Percentiles rank a stretch among this genome's conserved stretches.
These are phyloP conservation scores for Rhizopogon roseolus DNA, from an alignment of 768 basidiomycete species.

Conservation along the genomic window DNA sequence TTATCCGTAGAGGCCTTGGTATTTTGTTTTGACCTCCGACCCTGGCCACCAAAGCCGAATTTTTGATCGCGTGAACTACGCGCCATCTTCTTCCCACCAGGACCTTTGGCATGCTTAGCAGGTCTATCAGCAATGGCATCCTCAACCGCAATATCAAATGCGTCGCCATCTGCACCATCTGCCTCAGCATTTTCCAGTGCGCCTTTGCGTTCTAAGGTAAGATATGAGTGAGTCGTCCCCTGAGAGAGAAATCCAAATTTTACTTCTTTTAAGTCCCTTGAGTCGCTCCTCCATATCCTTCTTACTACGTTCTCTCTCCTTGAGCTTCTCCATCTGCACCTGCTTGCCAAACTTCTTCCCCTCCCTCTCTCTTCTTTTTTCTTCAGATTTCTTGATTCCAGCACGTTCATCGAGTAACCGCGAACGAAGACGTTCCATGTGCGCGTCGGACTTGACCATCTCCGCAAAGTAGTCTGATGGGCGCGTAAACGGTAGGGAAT, in stretches of 20 bases:
- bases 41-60: constrained; percentile 74
- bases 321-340: constrained; percentile 91
- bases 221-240: not conserved
- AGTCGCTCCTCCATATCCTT: constrained; percentile 88
- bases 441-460: constrained; percentile 95
- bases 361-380: constrained; percentile 86
- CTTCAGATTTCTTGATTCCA: constrained; percentile 86
- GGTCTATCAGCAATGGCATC: constrained; percentile 79
- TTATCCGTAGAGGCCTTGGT: constrained; percentile 76
- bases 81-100: constrained; percentile 34
- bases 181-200: constrained; percentile 61
- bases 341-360: constrained; percentile 99
- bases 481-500: constrained; percentile 82
- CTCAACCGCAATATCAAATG: constrained; percentile 88
- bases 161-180: constrained; percentile 48
- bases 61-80: constrained; percentile 70
- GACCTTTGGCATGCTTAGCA: constrained; percentile 41
- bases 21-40: constrained; percentile 73
- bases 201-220: constrained; percentile 70
- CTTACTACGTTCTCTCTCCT: constrained; percentile 84
- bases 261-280: constrained; percentile 88
- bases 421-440: constrained; percentile 96
- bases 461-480: constrained; percentile 96
- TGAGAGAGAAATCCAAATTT: constrained; percentile 19
- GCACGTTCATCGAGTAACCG: constrained; percentile 85